Evolutionary conservation across 2,329 filamentous ascomycete genomes (phyloP), one percentile per base, ranked within the genome.

Genomic region (Tolypocladium ovalisporum): DNA sequence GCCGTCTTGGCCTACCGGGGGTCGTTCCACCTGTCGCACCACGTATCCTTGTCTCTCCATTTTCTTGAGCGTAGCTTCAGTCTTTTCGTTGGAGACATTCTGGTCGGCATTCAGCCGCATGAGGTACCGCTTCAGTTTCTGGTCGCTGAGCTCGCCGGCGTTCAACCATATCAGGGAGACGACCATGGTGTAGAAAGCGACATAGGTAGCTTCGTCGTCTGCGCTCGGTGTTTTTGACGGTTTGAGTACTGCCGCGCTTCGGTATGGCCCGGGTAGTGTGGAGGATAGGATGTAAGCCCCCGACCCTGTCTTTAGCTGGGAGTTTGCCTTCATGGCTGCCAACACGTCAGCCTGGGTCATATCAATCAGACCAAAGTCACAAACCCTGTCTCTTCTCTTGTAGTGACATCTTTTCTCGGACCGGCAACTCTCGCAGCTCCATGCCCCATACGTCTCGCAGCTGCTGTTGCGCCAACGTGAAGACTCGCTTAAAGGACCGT

Each of bases 31-130:
- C 54, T 86, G 80, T 62, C 84, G 88, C 39, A 91, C 78, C 3
- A 99, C 75, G 67, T 99, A 99, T 0, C 88, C 89, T 56, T 97
- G 91, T 62, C 82, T 86, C 62, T 86, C 81, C 76, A 97, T 86
- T 55, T 83, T 82, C 63, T 86, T 83, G 15, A 97, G 74, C 3
- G 93, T 75, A 55, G 84, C 79, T 8, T 95, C 88, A 1, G 89
- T 95, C 66, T 83, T 88, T 49, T 89, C 87, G 57, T 86, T 74
- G 0, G 88, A 88, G 2, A 91, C 86, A 61, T 88, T 87, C 39
- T 83, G 80, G 56, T 90, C 84, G 3, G 89, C 84, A 60, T 94
- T 92, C 61, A 92, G 77, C 29, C 90, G 83, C 54, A 79, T 75
- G 12, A 97, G 79, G 64, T 90, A 87, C 13, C 90, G 82, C 56